Evolutionary conservation across 1,139 yeast species (phyloP).

Genomic region (Pichia sp.): DNA sequence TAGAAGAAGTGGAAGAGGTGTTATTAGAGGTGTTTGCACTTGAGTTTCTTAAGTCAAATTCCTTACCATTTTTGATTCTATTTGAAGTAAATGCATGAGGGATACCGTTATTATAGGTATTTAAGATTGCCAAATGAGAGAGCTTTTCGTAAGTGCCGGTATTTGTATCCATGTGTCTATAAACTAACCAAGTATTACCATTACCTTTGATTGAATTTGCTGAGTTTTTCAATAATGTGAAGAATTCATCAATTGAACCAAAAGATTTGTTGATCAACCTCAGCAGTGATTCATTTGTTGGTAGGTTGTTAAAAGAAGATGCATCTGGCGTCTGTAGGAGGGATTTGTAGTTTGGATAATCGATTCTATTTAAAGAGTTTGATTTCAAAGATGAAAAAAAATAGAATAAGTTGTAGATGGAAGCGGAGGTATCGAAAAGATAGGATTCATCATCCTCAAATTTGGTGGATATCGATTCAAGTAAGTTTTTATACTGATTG

Average conservation of each 20-base stretch:
- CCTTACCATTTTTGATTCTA: slow-evolving; percentile 34
- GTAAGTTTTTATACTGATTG: slow-evolving; percentile 33
- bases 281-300: slow-evolving; percentile 31
- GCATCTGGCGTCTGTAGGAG: slow-evolving; percentile 31
- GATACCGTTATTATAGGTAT: slow-evolving; percentile 71
- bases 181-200: slow-evolving; percentile 56
- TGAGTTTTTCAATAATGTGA: slow-evolving; percentile 54
- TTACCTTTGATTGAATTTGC: slow-evolving; percentile 64
- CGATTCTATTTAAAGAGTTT: slow-evolving; percentile 15
- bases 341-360: slow-evolving; percentile 28
- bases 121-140: slow-evolving; percentile 49
- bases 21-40: slow-evolving; percentile 2
- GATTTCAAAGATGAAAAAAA: slow-evolving; percentile 46
- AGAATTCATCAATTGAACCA: slow-evolving; percentile 64
- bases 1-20: neutral
- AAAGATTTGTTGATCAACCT: slow-evolving; percentile 42
- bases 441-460: slow-evolving; percentile 28
- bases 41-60: slow-evolving; percentile 18
- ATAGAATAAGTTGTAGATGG: slow-evolving; percentile 54
- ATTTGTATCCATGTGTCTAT: slow-evolving; percentile 18
- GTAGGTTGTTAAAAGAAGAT: slow-evolving; percentile 16
- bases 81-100: slow-evolving; percentile 52
- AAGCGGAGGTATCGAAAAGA: slow-evolving; percentile 52
- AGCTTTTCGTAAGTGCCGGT: slow-evolving; percentile 21
- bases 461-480: slow-evolving; percentile 38